Evolutionary conservation across 495 filamentous ascomycete genomes (phyloP).

Genomic region (Penicillium chermesinum): DNA sequence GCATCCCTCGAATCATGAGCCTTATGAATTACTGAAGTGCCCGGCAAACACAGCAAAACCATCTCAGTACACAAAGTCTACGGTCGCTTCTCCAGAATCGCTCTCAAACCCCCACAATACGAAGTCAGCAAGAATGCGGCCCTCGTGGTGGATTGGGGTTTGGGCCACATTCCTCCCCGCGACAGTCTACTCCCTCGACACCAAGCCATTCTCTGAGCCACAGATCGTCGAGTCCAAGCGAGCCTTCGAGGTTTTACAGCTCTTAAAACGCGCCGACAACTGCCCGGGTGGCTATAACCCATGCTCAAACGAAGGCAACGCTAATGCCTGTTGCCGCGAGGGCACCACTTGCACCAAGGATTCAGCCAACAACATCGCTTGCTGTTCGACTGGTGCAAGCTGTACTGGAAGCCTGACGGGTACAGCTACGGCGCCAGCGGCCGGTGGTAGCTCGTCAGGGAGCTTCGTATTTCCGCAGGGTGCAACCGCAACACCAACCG

Average conservation of each 20-base stretch:
- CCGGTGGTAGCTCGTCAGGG: conserved; percentile 21
- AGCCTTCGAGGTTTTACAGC: conserved; percentile 36
- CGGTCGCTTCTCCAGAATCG: conserved; percentile 4
- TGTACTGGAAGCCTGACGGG: conserved; percentile 56
- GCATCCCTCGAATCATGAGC: conserved; percentile 12
- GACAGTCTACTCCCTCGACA: conserved; percentile 26
- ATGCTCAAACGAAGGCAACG: conserved; percentile 46
- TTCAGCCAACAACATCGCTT: conserved; percentile 55
- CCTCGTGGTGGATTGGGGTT: conserved; percentile 36
- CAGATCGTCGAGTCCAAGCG: conserved; percentile 20
- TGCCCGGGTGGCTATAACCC: conserved; percentile 49
- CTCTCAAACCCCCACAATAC: conserved; percentile 4
- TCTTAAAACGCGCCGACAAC: conserved; percentile 37
- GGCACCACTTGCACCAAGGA: conserved; percentile 54
- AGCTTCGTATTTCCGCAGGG: conserved; percentile 35
- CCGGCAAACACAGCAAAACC: neutral
- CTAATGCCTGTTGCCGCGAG: conserved; percentile 51
- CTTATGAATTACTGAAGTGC: conserved; percentile 1
- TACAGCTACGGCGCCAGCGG: conserved; percentile 14
- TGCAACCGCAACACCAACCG: conserved; percentile 18
- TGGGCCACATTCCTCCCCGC: conserved; percentile 35
- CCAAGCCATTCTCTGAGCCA: conserved; percentile 26
- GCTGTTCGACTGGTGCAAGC: conserved; percentile 55
- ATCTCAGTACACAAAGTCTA: neutral
- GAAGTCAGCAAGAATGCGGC: conserved; percentile 33